phyloP scores from a whole-genome alignment of 257 asterid genomes.

The Rauvolfia tetraphylla region DNA sequence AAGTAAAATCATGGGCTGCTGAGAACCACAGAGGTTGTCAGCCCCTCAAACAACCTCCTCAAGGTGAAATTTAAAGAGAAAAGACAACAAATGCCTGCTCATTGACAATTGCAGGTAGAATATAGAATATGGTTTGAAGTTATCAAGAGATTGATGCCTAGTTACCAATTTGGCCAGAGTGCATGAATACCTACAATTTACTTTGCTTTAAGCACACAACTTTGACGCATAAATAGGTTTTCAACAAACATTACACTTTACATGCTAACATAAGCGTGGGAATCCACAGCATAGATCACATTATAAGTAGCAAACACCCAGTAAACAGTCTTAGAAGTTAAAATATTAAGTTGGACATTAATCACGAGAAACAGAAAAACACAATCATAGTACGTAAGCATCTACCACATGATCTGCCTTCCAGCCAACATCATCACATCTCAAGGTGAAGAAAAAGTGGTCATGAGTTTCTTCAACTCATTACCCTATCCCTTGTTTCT shows the following conservation, averaged over 20 bases:
- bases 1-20: too few species aligned
- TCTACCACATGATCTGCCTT: conserved; percentile 28
- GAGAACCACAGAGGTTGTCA: too few species aligned
- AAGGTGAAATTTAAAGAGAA: neutral
- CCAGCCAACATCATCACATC: conserved; percentile 22
- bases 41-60: too few species aligned
- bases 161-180: neutral
- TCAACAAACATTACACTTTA: conserved; percentile 25
- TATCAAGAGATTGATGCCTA: neutral
- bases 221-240: conserved; percentile 8
- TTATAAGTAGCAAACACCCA: conserved; percentile 24
- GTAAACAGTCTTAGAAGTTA: conserved; percentile 12
- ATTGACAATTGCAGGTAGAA: neutral
- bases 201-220: conserved; percentile 5
- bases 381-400: conserved; percentile 11
- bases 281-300: conserved; percentile 12
- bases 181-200: conserved; percentile 6
- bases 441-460: conserved; percentile 14
- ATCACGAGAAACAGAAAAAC: conserved; percentile 19
- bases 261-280: conserved; percentile 19
- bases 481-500: neutral
- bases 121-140: neutral
- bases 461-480: conserved; percentile 6
- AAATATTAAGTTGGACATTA: conserved; percentile 18
- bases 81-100: neutral